Evolutionary conservation across 805 yeast species (phyloP).

Genomic region (Wickerhamomyces rabaulensis): DNA sequence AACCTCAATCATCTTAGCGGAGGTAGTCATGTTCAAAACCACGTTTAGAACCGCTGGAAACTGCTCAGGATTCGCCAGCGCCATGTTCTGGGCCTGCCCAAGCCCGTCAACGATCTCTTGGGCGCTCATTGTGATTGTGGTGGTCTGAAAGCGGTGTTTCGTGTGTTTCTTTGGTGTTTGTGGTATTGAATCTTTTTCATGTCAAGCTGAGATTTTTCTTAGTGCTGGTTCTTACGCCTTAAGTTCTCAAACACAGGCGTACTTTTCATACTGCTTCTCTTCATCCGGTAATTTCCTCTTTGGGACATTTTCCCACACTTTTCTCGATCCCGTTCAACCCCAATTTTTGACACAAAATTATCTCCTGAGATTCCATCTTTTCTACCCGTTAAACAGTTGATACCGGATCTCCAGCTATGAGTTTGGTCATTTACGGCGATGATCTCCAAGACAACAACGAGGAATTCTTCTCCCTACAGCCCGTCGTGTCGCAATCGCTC

Average conservation of each 20-base stretch:
- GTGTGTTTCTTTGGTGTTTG: not conserved
- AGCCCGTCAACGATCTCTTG: constrained; percentile 7
- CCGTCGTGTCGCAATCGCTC: not conserved
- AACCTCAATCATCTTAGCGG: constrained; percentile 11
- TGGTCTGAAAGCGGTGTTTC: not conserved
- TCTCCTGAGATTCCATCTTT: not conserved
- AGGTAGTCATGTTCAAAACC: constrained; percentile 11
- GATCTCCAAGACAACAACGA: not conserved
- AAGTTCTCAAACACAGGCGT: too few relatives aligned
- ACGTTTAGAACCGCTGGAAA: constrained; percentile 13
- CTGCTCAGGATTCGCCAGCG: constrained; percentile 9
- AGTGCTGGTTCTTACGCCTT: not conserved
- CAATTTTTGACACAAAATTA: constrained; percentile 3
- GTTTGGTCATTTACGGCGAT: constrained; percentile 2
- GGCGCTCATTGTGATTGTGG: constrained; percentile 4
- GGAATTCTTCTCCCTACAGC: not conserved
- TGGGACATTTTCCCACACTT: not conserved
- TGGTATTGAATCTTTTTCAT: not conserved
- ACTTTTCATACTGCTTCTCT: not conserved
- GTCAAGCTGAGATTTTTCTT: not conserved
- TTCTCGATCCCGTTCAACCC: not conserved
- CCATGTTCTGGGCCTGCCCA: constrained; percentile 15
- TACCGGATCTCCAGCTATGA: not conserved
- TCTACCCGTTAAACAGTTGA: too few relatives aligned
- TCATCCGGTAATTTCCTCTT: not conserved